Percentiles rank a stretch among this genome's conserved stretches.
Conservation (phyloP, 2,329 filamentous ascomycete genomes). For the Pyrenochaeta sp. region DNA sequence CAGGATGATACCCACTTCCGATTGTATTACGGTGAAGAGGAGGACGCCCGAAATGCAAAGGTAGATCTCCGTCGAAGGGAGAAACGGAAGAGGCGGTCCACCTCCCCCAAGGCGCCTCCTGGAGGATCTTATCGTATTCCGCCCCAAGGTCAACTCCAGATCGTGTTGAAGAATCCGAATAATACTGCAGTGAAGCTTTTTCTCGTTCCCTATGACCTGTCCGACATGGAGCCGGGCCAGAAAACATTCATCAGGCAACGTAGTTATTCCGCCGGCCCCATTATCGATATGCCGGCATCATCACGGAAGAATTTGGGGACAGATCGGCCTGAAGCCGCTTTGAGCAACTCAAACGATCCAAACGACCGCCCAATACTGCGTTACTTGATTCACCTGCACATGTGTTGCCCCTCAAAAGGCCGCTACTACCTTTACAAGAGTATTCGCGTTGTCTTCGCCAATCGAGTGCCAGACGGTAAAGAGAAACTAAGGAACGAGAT, state of each 20-base stretch:
- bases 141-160: slow-evolving; percentile 91
- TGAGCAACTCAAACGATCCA: slow-evolving; percentile 59
- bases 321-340: slow-evolving; percentile 62
- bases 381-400: slow-evolving; percentile 91
- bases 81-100: slow-evolving; percentile 66
- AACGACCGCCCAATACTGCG: slow-evolving; percentile 78
- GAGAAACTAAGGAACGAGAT: slow-evolving; percentile 91
- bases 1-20: slow-evolving; percentile 38
- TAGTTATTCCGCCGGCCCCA: slow-evolving; percentile 86
- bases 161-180: slow-evolving; percentile 97
- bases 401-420: slow-evolving; percentile 84
- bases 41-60: slow-evolving; percentile 19
- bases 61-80: slow-evolving; percentile 57
- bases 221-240: slow-evolving; percentile 90
- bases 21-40: slow-evolving; percentile 27
- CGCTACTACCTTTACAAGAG: slow-evolving; percentile 91
- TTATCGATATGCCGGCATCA: slow-evolving; percentile 73
- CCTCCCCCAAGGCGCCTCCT: slow-evolving; percentile 72
- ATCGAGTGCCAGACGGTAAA: slow-evolving; percentile 93
- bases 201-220: slow-evolving; percentile 88
- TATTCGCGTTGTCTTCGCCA: slow-evolving; percentile 94
- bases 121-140: slow-evolving; percentile 95
- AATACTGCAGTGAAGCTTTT: slow-evolving; percentile 98
- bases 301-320: slow-evolving; percentile 59
- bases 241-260: slow-evolving; percentile 97